Base-by-base conservation (phyloP, 192 early-diverging fungal genomes). In the Phycomyces nitens region DNA sequence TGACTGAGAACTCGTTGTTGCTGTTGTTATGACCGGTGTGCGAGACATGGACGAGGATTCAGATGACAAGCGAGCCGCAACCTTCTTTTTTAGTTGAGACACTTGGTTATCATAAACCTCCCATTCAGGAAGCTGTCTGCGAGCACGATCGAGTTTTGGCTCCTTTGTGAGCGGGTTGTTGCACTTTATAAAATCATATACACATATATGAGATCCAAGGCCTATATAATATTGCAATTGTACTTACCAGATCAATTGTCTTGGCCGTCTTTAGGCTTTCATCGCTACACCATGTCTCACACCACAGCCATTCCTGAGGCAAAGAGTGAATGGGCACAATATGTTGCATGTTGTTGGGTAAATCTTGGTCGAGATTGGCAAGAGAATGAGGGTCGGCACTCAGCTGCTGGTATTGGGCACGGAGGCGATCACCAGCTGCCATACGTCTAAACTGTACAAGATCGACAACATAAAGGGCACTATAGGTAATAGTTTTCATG, bases 111-210 rank as follows among this genome's bases (percentile, higher is more conserved):
- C 97, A 70, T 91, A 88, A 5, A 81, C 83, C 24, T 86, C 87
- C 97, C 97, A 99, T 72, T 99, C 97, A 27, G 95, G 93, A 50
- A 99, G 72, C 74, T 95, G 87, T 2, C 97, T 78, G 39, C 86
- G 83, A 1, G 97, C 97, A 5, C 97, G 84, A 61, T 95, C 89
- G 6, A 99, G 80, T 79, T 99, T 99, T n/a, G 95, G 95, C 62
- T 99, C 97, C 72, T 96, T 97, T 6, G 95, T 99, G 72, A 97
- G 78, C 2, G 97, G 97, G 77, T 99, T 97, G 69, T 99, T 99
- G 82, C 97, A 99, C 87, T 91, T 70, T 26, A 49, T 29, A 52
- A 34, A 50, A 22, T 61, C 27, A 5, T 21, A 39, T 52, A 60
- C 20, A 53, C n/a, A n/a, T n/a, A n/a, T n/a, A n/a, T n/a, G n/a